These are phyloP conservation scores for Alternaria conjuncta DNA, from an alignment of 2,329 filamentous ascomycete genomes.

Conservation along the genomic window DNA sequence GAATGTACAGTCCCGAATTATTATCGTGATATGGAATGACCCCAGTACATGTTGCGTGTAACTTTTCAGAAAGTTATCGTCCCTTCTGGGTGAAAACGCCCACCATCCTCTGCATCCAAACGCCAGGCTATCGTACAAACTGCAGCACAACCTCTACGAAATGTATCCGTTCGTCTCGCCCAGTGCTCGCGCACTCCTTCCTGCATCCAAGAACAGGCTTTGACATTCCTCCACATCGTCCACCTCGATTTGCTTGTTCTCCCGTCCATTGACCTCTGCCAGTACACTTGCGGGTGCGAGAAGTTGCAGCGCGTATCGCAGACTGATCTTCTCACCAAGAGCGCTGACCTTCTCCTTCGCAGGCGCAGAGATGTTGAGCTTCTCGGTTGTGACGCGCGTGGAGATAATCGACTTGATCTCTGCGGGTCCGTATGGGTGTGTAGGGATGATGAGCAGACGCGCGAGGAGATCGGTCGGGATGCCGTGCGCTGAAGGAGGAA, in stretches of 20 bases:
- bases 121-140: constrained; percentile 21
- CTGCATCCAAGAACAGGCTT: constrained; percentile 56
- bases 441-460: constrained; percentile 94
- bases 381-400: constrained; percentile 82
- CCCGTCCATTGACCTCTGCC: constrained; percentile 69
- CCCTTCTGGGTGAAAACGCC: constrained; percentile 14
- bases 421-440: constrained; percentile 82
- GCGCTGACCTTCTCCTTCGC: constrained; percentile 87
- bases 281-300: constrained; percentile 90
- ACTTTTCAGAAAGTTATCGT: constrained; percentile 11
- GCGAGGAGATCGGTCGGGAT: constrained; percentile 92
- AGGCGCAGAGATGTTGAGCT: constrained; percentile 76
- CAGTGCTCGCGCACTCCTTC: constrained; percentile 53
- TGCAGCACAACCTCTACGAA: constrained; percentile 24
- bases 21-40: constrained; percentile 8
- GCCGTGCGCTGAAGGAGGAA: constrained; percentile 76
- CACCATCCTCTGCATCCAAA: constrained; percentile 12
- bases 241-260: constrained; percentile 56
- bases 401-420: constrained; percentile 94
- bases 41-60: constrained; percentile 9
- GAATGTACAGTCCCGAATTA: not conserved
- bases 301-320: constrained; percentile 92
- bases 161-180: constrained; percentile 42
- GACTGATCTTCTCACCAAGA: constrained; percentile 85
- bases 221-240: constrained; percentile 63